Percentiles rank a stretch among this genome's conserved stretches.
phyloP scores from a whole-genome alignment of 2,329 filamentous ascomycete genomes.

The Colletotrichum neosansevieriae region DNA sequence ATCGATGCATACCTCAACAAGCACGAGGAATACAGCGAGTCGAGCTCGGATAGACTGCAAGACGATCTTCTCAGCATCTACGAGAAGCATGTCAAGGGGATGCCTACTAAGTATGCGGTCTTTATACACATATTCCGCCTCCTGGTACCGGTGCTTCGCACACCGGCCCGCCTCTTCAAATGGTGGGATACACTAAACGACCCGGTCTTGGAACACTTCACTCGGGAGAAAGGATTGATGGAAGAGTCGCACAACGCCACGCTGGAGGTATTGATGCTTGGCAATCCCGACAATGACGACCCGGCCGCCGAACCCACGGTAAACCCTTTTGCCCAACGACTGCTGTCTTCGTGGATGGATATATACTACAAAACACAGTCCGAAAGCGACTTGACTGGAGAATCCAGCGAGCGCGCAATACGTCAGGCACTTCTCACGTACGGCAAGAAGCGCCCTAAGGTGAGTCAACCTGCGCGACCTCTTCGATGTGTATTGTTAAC shows the following conservation, averaged over 20 bases:
- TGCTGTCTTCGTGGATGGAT: conserved; percentile 70
- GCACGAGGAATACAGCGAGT: conserved; percentile 75
- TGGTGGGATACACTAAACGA: conserved; percentile 78
- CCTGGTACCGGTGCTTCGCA: conserved; percentile 73
- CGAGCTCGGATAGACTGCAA: conserved; percentile 76
- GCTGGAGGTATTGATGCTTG: conserved; percentile 72
- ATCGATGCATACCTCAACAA: conserved; percentile 77
- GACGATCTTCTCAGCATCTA: conserved; percentile 79
- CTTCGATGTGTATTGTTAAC: conserved; percentile 30
- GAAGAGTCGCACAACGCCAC: conserved; percentile 74
- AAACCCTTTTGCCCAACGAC: conserved; percentile 66
- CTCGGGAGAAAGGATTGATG: conserved; percentile 60
- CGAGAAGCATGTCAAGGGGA: conserved; percentile 70
- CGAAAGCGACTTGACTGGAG: conserved; percentile 52
- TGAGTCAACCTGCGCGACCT: conserved; percentile 34
- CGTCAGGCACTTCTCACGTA: conserved; percentile 66
- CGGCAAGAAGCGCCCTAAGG: conserved; percentile 77
- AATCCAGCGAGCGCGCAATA: conserved; percentile 63
- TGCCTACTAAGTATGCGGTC: conserved; percentile 68
- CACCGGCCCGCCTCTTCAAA: conserved; percentile 71
- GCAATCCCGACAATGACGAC: conserved; percentile 67
- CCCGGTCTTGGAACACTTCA: conserved; percentile 57
- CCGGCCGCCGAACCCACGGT: conserved; percentile 52
- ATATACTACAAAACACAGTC: conserved; percentile 48
- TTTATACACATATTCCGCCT: conserved; percentile 77